Base-by-base conservation (phyloP, 495 filamentous ascomycete genomes). In the Aspergillus affinis region DNA sequence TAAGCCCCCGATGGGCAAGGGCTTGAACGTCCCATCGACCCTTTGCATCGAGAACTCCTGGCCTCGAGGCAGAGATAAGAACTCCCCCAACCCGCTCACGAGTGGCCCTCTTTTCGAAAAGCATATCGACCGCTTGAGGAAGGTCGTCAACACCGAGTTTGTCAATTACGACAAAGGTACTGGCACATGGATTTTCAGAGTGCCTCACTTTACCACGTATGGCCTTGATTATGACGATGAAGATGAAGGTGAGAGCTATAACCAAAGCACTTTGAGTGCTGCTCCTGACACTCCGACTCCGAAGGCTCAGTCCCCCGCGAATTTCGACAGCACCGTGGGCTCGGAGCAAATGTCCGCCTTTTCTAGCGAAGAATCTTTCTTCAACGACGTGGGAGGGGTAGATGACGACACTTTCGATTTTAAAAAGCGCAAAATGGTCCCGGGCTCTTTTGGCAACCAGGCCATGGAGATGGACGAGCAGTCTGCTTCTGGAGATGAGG, bases 201-300 rank as follows among this genome's bases (percentile, higher is more conserved):
- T 98, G 45, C 86, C 91, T 60, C 94, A 98, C 73, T 98, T 92
- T 73, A 97, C 92, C 17, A 96, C 92, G 9, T 98, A 98, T 71
- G 92, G 88, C n/a, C 79, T 97, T 52, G 88, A 92, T 62, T 90
- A 94, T 62, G 90, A 93, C 48, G 90, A 90, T 26, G 88, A 91
- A 17, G 84, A 82, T 51, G 77, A 75, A 65, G 84, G 70, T 74
- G 70, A 79, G 70, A 78, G 71, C 67, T 73, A 77, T 69, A 76
- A 76, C 55, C 77, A 82, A 66, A 88, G 82, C 73, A 79, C 79
- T 61, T 72, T 86, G 53, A 85, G 83, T 72, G 81, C 76, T 58
- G 77, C 76, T 71, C 84, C 83, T 65, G 84, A 87, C 67, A 84
- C 79, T 29, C 79, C 83, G 56, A 86, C 82, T 62, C 83, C 82